These are phyloP conservation scores for Yamadazyma dushanensis DNA, from an alignment of 1,139 yeast species.

Conservation along the genomic window DNA sequence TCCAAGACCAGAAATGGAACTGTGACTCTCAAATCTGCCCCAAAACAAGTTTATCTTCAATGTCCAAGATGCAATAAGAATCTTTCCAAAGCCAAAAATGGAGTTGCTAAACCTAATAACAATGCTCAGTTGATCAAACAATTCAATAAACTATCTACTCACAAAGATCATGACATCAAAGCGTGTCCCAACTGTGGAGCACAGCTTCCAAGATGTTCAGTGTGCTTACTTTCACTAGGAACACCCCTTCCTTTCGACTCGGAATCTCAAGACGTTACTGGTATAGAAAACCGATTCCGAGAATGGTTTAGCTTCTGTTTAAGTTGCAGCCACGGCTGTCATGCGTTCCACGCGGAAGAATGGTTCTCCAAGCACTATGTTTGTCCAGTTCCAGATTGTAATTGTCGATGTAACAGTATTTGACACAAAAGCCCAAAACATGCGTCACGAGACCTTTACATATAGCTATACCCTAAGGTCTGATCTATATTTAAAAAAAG, in stretches of 20 bases:
- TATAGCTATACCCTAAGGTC: not conserved
- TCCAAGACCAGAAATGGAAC: conserved; percentile 55
- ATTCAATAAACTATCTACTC: conserved; percentile 30
- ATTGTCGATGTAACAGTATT: conserved; percentile 70
- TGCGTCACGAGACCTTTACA: too few species aligned
- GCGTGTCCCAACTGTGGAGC: conserved; percentile 86
- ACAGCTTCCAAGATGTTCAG: conserved; percentile 89
- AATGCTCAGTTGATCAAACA: conserved; percentile 38
- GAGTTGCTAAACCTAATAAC: conserved; percentile 7
- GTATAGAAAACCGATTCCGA: conserved; percentile 42
- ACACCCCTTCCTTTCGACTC: conserved; percentile 52
- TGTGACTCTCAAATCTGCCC: conserved; percentile 50
- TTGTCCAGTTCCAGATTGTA: conserved; percentile 94
- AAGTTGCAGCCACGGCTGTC: conserved; percentile 90
- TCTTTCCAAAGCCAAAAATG: conserved; percentile 38
- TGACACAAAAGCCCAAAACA: too few species aligned
- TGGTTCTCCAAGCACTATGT: conserved; percentile 88
- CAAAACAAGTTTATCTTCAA: conserved; percentile 77
- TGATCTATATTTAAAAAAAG: too few species aligned
- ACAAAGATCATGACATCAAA: conserved; percentile 23
- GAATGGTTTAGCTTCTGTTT: conserved; percentile 91
- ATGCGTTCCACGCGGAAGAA: conserved; percentile 91
- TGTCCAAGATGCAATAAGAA: conserved; percentile 82
- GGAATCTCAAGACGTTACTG: conserved; percentile 15
- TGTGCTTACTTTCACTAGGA: conserved; percentile 82